A percentile compares a stretch with the other conserved stretches of the same genome.
These are phyloP conservation scores for Yarrowia galli DNA, from an alignment of 1,139 yeast genomes.

Conservation along the genomic window DNA sequence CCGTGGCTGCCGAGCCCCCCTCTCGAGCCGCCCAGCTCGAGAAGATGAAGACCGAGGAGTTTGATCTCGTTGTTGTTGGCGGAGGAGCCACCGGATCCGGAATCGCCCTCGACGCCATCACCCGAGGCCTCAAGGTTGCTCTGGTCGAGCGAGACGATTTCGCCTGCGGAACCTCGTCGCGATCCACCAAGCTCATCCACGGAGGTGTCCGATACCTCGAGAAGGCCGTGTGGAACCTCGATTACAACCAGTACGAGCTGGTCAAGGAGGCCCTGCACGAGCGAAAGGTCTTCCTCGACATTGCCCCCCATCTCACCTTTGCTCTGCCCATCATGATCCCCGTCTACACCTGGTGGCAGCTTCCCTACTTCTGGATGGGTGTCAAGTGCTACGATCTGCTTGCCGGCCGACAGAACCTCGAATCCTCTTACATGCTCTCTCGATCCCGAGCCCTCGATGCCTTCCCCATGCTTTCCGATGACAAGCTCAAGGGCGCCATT, in stretches of 20 bases:
- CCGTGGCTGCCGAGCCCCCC: constrained; percentile 46
- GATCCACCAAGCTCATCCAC: constrained; percentile 96
- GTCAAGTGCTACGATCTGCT: constrained; percentile 92
- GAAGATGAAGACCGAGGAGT: constrained; percentile 52
- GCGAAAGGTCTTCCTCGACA: constrained; percentile 85
- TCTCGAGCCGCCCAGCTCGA: constrained; percentile 45
- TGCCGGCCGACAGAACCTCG: constrained; percentile 88
- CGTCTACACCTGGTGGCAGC: constrained; percentile 94
- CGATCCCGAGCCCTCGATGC: constrained; percentile 71
- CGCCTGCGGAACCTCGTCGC: constrained; percentile 91
- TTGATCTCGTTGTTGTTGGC: constrained; percentile 85
- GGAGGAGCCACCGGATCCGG: constrained; percentile 98
- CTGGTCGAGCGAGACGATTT: constrained; percentile 86
- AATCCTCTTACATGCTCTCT: constrained; percentile 76
- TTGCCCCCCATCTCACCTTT: constrained; percentile 91
- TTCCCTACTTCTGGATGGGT: constrained; percentile 92
- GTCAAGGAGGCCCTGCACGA: constrained; percentile 95
- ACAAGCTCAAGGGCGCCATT: constrained; percentile 84
- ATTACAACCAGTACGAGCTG: constrained; percentile 88
- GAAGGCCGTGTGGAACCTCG: constrained; percentile 85
- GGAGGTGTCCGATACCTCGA: constrained; percentile 97
- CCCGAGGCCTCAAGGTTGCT: constrained; percentile 90
- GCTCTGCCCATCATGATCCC: constrained; percentile 95
- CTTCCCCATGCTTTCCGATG: constrained; percentile 87
- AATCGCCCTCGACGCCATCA: constrained; percentile 88